Evolutionary conservation across 495 filamentous ascomycete species (phyloP), one percentile per base, ranked within the genome.

Genomic region (Podospora fimiseda): DNA sequence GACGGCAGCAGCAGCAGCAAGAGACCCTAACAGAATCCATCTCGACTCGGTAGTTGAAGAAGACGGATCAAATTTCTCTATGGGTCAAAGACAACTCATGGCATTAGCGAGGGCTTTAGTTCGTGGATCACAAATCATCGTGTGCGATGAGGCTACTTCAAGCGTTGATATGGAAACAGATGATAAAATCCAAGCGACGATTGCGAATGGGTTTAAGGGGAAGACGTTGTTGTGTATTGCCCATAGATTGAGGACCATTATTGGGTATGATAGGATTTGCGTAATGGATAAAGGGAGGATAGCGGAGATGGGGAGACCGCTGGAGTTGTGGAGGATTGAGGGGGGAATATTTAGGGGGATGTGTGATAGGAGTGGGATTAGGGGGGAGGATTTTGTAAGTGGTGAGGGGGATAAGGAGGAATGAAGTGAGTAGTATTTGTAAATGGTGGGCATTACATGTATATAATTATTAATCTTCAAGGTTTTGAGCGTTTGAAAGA

Each of bases 1-100:
- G 54, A 2, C 16, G 11, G 60, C 56, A 30, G 60, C 61, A 5
- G 55, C 58, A 8, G 45, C 55, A 3, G 56, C 66, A 27, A 68
- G 63, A 24, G 70, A 72, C 51, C 52, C 70, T 4, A 51, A 47
- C 39, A 82, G 85, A 38, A 86, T 97, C 50, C 86, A 89, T 47
- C 83, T 98, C 33, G 93, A 96, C 64, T 81, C 78, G 9, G 56
- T 79, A 7, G 89, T 96, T n/a, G 90, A 95, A 53, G 91, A 96
- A 60, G 92, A 95, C 72, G 92, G 92, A 0, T 73, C 93, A 37
- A 98, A 96, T 69, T 98, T 94, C 74, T 93, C 88, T 1, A 82
- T 96, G n/a, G 92, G 93, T 1, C 92, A 98, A 70, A 83, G 92
- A 2, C 92, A 98, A 62, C 81, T 96, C 13, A 94, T 98, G 87